These are phyloP conservation scores for Monoraphidium neglectum DNA, from an alignment of 139 green algal genomes.

Conservation along the genomic window DNA sequence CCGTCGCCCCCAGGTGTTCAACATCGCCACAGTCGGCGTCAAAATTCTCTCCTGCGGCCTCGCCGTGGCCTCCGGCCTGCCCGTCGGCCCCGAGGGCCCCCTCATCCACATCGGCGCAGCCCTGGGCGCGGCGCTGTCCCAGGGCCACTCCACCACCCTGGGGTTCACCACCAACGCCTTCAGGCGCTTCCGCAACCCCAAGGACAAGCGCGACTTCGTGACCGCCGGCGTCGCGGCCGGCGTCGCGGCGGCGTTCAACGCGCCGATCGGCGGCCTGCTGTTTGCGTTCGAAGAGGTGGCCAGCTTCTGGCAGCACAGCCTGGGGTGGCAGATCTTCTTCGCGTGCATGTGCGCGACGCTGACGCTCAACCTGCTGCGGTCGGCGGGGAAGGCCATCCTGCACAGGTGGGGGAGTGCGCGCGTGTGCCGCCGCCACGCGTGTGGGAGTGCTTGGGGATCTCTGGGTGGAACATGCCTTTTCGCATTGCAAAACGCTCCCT, in stretches of 20 bases:
- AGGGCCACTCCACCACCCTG: slow-evolving; percentile 85
- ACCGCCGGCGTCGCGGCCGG: slow-evolving; percentile 82
- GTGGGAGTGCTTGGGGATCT: slow-evolving; percentile 66
- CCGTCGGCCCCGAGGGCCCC: slow-evolving; percentile 87
- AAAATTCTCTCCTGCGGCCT: slow-evolving; percentile 79
- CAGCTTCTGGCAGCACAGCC: slow-evolving; percentile 76
- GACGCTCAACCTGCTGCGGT: slow-evolving; percentile 67
- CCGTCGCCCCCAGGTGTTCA: slow-evolving; percentile 69
- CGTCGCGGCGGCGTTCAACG: slow-evolving; percentile 82
- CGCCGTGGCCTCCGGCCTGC: slow-evolving; percentile 78
- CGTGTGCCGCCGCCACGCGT: too few species aligned
- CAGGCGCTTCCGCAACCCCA: slow-evolving; percentile 84
- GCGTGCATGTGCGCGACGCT: slow-evolving; percentile 77
- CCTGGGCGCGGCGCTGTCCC: slow-evolving; percentile 68
- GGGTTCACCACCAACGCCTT: slow-evolving; percentile 69
- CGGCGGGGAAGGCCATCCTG: slow-evolving; percentile 49
- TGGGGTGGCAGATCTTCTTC: slow-evolving; percentile 83
- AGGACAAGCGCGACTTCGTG: slow-evolving; percentile 92
- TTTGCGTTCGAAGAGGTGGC: slow-evolving; percentile 91
- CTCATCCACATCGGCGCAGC: slow-evolving; percentile 90
- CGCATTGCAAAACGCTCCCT: too few species aligned
- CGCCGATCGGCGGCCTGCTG: slow-evolving; percentile 75
- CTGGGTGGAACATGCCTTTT: too few species aligned
- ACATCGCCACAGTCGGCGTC: slow-evolving; percentile 79
- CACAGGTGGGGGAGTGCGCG: too few species aligned